Evolutionary conservation across 2,329 filamentous ascomycete species (phyloP).

Genomic region (Curvularia eragrostidis): DNA sequence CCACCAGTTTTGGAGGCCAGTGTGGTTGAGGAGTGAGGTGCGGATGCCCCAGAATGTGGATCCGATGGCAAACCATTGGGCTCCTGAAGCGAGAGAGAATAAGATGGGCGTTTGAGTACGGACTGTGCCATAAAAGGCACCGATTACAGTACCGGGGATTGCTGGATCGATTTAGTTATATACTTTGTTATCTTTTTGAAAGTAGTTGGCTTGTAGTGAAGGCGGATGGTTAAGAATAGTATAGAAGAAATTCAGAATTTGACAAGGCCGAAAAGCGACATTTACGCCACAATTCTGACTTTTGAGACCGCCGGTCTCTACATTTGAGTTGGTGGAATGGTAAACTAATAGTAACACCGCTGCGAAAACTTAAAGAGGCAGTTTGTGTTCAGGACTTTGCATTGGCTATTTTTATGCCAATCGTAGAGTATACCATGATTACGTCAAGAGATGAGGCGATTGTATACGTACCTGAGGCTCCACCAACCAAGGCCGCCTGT

Average conservation of each 20-base stretch:
- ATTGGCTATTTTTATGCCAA: too few relatives aligned
- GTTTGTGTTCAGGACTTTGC: too few relatives aligned
- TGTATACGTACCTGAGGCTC: conserved; percentile 37
- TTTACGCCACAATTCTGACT: background rate
- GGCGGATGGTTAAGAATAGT: background rate
- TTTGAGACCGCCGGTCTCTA: background rate
- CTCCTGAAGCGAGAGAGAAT: conserved; percentile 73
- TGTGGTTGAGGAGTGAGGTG: conserved; percentile 47
- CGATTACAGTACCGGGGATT: conserved; percentile 68
- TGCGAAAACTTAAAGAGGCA: background rate
- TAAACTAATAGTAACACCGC: background rate
- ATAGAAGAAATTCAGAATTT: background rate
- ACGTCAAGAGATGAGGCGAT: conserved; percentile 4
- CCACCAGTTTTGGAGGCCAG: conserved; percentile 43
- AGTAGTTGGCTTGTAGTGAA: background rate
- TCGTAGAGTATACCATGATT: background rate
- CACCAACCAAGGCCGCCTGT: conserved; percentile 38
- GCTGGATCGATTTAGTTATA: conserved; percentile 50
- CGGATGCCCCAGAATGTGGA: conserved; percentile 75
- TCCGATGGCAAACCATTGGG: conserved; percentile 83
- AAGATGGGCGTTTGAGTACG: conserved; percentile 70
- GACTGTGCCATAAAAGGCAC: conserved; percentile 58
- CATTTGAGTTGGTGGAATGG: background rate
- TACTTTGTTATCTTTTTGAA: background rate
- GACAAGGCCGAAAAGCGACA: background rate